A percentile compares a stretch with the other conserved stretches of the same genome.
Conservation (phyloP, 805 yeast genomes). For the Alloascoidea hylecoeti region DNA sequence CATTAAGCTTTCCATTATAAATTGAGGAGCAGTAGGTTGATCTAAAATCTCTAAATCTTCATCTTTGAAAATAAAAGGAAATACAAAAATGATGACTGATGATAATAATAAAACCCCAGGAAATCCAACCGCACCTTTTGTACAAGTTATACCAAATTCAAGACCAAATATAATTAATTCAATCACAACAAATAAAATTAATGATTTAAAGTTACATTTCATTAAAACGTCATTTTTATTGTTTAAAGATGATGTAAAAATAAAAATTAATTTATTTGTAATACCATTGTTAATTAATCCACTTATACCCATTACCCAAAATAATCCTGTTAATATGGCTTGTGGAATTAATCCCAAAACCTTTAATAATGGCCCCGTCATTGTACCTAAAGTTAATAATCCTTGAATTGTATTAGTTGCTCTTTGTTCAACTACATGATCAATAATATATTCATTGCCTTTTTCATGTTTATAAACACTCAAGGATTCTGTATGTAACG, state of each 20-base stretch:
- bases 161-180: slow-evolving; percentile 58
- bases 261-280: slow-evolving; percentile 42
- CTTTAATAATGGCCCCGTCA: slow-evolving; percentile 75
- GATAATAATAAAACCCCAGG: slow-evolving; percentile 66
- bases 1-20: slow-evolving; percentile 15
- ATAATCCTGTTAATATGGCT: slow-evolving; percentile 83
- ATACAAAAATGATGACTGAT: slow-evolving; percentile 49
- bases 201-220: slow-evolving; percentile 18
- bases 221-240: slow-evolving; percentile 18
- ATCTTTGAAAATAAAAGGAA: slow-evolving; percentile 42
- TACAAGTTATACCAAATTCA: slow-evolving; percentile 76
- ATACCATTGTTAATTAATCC: slow-evolving; percentile 62
- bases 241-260: slow-evolving; percentile 25
- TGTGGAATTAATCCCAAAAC: slow-evolving; percentile 84
- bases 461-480: slow-evolving; percentile 32
- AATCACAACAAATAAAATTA: slow-evolving; percentile 39
- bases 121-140: slow-evolving; percentile 88
- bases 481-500: slow-evolving; percentile 73
- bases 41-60: slow-evolving; percentile 55
- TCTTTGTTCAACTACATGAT: slow-evolving; percentile 77
- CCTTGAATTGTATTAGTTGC: slow-evolving; percentile 82
- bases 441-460: slow-evolving; percentile 19
- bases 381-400: slow-evolving; percentile 65
- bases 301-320: slow-evolving; percentile 83
- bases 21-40: slow-evolving; percentile 29